phyloP scores from a whole-genome alignment of 306 rosid genomes.

The Vachellia pachyceras region DNA sequence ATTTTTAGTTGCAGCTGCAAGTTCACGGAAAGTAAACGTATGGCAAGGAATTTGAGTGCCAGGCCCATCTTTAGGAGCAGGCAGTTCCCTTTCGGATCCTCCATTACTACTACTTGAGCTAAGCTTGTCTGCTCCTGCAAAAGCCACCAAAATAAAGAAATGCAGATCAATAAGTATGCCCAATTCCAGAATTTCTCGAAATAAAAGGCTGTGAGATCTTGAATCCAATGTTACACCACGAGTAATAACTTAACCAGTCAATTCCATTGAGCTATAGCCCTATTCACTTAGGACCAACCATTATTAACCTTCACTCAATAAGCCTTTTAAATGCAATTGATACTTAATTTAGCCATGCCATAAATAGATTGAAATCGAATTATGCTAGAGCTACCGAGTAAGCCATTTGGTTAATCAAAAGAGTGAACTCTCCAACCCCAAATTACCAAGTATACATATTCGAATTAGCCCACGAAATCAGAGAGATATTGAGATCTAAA shows the following conservation, averaged over 20 bases:
- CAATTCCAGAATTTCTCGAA: constrained; percentile 5
- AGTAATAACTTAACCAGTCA: background rate
- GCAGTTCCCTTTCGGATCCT: constrained; percentile 66
- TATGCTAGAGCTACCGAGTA: background rate
- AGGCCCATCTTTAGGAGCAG: constrained; percentile 65
- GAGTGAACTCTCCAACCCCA: constrained; percentile 19
- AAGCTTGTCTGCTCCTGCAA: constrained; percentile 70
- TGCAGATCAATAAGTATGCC: constrained; percentile 35
- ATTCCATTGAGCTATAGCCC: constrained; percentile 35
- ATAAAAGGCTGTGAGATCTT: constrained; percentile 2
- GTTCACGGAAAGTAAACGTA: constrained; percentile 87
- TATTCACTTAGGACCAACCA: constrained; percentile 11
- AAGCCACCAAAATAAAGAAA: constrained; percentile 35
- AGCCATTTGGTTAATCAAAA: constrained; percentile 16
- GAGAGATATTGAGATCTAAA: constrained; percentile 48
- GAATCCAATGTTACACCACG: constrained; percentile 2
- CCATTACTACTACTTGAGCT: constrained; percentile 67
- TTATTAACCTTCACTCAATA: constrained; percentile 10
- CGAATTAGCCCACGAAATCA: constrained; percentile 37
- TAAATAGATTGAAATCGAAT: constrained; percentile 9
- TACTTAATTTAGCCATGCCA: constrained; percentile 22
- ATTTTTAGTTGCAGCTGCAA: constrained; percentile 77
- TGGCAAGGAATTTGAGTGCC: constrained; percentile 83
- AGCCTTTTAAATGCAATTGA: background rate
- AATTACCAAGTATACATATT: constrained; percentile 16